Evolutionary conservation across 2,329 filamentous ascomycete genomes (phyloP).

Genomic region (Xylariomycetidae sp.): DNA sequence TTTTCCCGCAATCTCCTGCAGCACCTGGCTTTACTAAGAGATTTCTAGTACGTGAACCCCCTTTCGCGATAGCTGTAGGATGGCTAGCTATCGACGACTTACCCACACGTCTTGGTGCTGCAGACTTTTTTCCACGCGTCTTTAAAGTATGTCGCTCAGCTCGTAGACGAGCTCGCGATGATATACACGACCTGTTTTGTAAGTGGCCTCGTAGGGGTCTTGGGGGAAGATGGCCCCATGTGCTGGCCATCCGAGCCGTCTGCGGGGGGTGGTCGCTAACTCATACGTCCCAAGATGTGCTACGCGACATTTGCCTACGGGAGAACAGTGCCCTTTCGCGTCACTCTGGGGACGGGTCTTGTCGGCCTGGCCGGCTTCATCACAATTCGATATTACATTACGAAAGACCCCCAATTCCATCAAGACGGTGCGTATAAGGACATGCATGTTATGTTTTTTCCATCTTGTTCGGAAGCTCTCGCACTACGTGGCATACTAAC

Average conservation of each 20-base stretch:
- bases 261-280: too few species aligned
- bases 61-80: too few species aligned
- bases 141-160: slow-evolving; percentile 23
- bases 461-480: too few species aligned
- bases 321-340: slow-evolving; percentile 44
- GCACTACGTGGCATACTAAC: too few species aligned
- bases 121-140: not conserved
- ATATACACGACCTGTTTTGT: slow-evolving; percentile 54
- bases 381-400: slow-evolving; percentile 73
- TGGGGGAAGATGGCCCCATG: too few species aligned
- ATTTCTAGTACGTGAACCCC: not conserved
- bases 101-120: not conserved
- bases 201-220: too few species aligned
- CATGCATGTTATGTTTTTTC: too few species aligned
- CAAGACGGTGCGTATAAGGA: too few species aligned
- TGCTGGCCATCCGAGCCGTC: too few species aligned
- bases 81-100: not conserved
- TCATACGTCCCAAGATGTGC: too few species aligned
- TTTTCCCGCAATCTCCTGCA: slow-evolving; percentile 1
- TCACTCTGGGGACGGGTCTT: slow-evolving; percentile 53
- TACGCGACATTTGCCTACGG: slow-evolving; percentile 71
- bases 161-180: slow-evolving; percentile 57
- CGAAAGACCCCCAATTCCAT: slow-evolving; percentile 79
- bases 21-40: slow-evolving; percentile 2
- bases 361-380: slow-evolving; percentile 60